phyloP scores from a whole-genome alignment of 495 filamentous ascomycete species.

The Xylaria intraflava region DNA sequence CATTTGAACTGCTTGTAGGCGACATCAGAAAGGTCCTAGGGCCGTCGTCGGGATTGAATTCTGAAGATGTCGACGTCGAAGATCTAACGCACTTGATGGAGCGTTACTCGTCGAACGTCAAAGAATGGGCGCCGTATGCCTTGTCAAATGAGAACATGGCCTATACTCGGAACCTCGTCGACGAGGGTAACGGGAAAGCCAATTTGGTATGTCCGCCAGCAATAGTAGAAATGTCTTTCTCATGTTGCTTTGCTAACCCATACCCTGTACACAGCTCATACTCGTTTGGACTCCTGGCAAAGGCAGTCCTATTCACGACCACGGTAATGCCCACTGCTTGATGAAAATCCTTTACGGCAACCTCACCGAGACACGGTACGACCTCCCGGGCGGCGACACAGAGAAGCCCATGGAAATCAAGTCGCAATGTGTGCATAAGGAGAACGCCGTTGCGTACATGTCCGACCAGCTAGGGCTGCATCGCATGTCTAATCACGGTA shows the following conservation, averaged over 20 bases:
- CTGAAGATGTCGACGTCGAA: slow-evolving; percentile 66
- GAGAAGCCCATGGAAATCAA: slow-evolving; percentile 47
- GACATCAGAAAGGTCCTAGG: slow-evolving; percentile 67
- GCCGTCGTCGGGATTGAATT: slow-evolving; percentile 70
- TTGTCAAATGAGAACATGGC: slow-evolving; percentile 54
- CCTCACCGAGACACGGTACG: slow-evolving; percentile 73
- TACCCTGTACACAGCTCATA: slow-evolving; percentile 51
- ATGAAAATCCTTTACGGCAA: slow-evolving; percentile 68
- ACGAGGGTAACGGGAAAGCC: slow-evolving; percentile 84
- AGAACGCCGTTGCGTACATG: slow-evolving; percentile 76
- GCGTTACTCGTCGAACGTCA: slow-evolving; percentile 56
- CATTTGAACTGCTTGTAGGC: slow-evolving; percentile 66
- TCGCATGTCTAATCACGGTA: slow-evolving; percentile 67
- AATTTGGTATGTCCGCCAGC: slow-evolving; percentile 58
- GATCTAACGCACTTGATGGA: slow-evolving; percentile 64
- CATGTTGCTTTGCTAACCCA: not conserved
- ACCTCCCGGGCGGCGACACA: slow-evolving; percentile 55
- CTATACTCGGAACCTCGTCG: slow-evolving; percentile 86
- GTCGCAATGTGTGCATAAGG: slow-evolving; percentile 47
- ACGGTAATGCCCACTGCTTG: slow-evolving; percentile 73
- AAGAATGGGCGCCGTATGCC: slow-evolving; percentile 69
- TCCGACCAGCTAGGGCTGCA: slow-evolving; percentile 81
- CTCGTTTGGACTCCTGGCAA: slow-evolving; percentile 93
- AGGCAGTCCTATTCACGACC: slow-evolving; percentile 78
- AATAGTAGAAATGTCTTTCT: not conserved